Evolutionary conservation across 2,329 filamentous ascomycete species (phyloP).

Genomic region (Leptographium wingfieldii): DNA sequence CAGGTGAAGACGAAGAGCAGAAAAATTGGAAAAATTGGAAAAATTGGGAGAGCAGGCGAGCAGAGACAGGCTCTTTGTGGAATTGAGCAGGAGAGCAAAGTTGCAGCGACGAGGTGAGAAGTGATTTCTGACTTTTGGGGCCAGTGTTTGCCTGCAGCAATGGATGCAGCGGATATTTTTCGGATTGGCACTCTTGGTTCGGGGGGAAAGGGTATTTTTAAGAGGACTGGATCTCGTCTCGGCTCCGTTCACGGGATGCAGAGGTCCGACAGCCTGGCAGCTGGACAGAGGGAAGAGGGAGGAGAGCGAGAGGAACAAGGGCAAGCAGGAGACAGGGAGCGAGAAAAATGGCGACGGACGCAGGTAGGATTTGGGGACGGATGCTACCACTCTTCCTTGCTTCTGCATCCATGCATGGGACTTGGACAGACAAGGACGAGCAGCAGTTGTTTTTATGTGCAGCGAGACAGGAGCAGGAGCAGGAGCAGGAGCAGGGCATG

Average conservation of each 20-base stretch:
- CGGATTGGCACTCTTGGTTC: background rate
- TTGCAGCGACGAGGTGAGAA: too few species aligned
- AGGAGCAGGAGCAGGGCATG: background rate
- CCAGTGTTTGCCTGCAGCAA: too few species aligned
- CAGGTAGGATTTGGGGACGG: too few species aligned
- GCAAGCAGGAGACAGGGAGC: background rate
- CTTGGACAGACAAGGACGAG: background rate
- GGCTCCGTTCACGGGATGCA: background rate
- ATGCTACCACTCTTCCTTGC: background rate
- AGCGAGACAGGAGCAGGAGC: background rate
- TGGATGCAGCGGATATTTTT: background rate
- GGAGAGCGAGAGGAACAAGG: background rate
- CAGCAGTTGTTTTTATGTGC: background rate
- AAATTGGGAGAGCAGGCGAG: background rate
- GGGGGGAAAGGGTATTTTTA: background rate
- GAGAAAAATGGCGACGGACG: background rate
- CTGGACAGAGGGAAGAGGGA: background rate
- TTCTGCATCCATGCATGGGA: background rate
- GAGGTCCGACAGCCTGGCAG: background rate
- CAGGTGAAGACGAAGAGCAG: background rate
- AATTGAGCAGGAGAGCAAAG: too few species aligned
- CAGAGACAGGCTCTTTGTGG: background rate
- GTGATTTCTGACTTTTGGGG: background rate
- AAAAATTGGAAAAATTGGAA: background rate
- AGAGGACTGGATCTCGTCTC: background rate